Evolutionary conservation across 2,329 filamentous ascomycete genomes (phyloP).

Genomic region (Fusarium fracticaudum): DNA sequence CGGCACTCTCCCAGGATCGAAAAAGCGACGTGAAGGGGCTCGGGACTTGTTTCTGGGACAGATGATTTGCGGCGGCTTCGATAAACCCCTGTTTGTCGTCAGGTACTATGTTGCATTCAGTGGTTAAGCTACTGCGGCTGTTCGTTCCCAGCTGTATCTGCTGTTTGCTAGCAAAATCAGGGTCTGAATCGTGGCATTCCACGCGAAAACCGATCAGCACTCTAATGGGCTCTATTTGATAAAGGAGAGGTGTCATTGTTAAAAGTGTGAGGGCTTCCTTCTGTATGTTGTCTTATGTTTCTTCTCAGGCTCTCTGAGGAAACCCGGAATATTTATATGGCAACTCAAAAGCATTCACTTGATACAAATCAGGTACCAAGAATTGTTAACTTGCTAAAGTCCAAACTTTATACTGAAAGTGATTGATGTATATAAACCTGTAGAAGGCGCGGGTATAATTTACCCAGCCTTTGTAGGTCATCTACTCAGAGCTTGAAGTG

Average conservation of each 20-base stretch:
- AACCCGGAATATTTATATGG: not conserved
- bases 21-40: not conserved
- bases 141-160: not conserved
- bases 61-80: not conserved
- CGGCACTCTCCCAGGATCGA: not conserved
- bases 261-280: not conserved
- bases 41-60: not conserved
- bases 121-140: not conserved
- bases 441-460: not conserved
- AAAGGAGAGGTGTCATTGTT: fast-evolving
- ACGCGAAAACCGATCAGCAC: not conserved
- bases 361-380: too few relatives aligned
- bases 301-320: not conserved
- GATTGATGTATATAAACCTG: too few relatives aligned
- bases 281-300: not conserved
- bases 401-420: not conserved
- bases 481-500: not conserved
- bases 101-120: not conserved
- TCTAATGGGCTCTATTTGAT: not conserved
- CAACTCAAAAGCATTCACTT: not conserved
- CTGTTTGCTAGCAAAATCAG: not conserved
- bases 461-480: not conserved
- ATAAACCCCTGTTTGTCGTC: too few relatives aligned
- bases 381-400: not conserved
- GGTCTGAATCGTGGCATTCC: not conserved